Base-by-base conservation (phyloP, 2,329 filamentous ascomycete genomes). In the Penicillium sp. region DNA sequence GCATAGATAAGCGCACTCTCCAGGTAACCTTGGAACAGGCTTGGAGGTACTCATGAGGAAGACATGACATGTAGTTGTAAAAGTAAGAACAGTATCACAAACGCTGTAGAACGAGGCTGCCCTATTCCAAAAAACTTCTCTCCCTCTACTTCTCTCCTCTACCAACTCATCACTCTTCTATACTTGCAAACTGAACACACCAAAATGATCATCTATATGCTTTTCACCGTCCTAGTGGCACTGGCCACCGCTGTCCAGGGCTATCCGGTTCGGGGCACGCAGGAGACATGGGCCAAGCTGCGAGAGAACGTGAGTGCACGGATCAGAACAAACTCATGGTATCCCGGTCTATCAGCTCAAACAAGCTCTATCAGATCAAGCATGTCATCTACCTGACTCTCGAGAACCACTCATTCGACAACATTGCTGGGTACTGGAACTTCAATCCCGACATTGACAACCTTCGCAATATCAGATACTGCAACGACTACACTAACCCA, bases 321-420 rank as follows among this genome's bases (percentile, higher is more conserved):
- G 24, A 14, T 8, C n/a, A 40, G 10, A 48, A 36, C n/a, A 14
- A 14, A 14, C 14, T 6, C 2, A 4, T 39, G 24, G 24, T 27
- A 5, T 27, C 24, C 24, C 5, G n/a, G 22, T 4, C 3, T 29
- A 14, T 7, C n/a, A 22, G 13, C 32, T 52, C 6, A 47, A 9
- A 18, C n/a, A 3, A 39, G 54, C 38, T 22, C 42, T 34, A 7
- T 16, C 34, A 71, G 67, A 70, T 71, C 54, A 70, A 71, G 56
- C 67, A 71, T 60, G 69, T 74, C 18, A 58, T 75, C 43, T 72
- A 72, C 48, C 58, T 75, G 18, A 72, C 73, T 49, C 65, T 72
- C 58, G 71, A 75, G 57, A 76, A 76, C 55, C 72, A 73, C 57
- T 72, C 67, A 10, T 74, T 75, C 49, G 72, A 76, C 59, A 76